Base-by-base conservation (phyloP, 2,329 filamentous ascomycete species). In the Fusarium irregulare region DNA sequence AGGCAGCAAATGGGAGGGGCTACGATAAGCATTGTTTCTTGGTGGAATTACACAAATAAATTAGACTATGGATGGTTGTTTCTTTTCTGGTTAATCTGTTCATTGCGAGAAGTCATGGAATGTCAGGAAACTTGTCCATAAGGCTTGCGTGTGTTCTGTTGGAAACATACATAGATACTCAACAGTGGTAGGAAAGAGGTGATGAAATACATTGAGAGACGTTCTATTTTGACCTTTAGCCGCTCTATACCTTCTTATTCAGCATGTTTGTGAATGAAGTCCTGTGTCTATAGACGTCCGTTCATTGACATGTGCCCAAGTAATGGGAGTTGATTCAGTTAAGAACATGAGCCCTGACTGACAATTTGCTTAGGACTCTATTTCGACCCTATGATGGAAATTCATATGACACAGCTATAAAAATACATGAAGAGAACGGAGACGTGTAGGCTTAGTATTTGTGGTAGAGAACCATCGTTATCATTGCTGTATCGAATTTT, bases 31-130 rank as follows among this genome's bases (percentile, higher is more conserved):
- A 76, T 76, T 73, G 61, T 70, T 72, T 64, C 55, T 71, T 66
- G 54, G 57, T 54, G 69, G 72, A 55, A 48, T 61, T 68, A 67
- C 69, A 73, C 69, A 69, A 50, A 21, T 68, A 77, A 72, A 76
- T 73, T 79, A 79, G 76, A 78, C 73, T 76, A 74, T 50, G 73
- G 73, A 72, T 57, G 71, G 68, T 73, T 75, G 58, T 68, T 73
- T 71, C 66, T 64, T 74, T 76, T 76, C 67, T 73, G 69, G 71
- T 68, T 76, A 68, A 65, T 73, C 57, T 67, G 30, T 68, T 76
- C 72, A 71, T 72, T 62, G 62, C 56, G 45, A 64, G 50, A 70
- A 60, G 59, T 64, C 63, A 49, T 66, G 64, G 64, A 63, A 56
- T 56, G 68, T 68, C 62, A 60, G 70, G 57, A 68, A 64, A 58